A percentile compares a stretch with the other conserved stretches of the same genome.
These are phyloP conservation scores for Pugionium cornutum DNA, from an alignment of 345 rosid genomes.

Conservation along the genomic window DNA sequence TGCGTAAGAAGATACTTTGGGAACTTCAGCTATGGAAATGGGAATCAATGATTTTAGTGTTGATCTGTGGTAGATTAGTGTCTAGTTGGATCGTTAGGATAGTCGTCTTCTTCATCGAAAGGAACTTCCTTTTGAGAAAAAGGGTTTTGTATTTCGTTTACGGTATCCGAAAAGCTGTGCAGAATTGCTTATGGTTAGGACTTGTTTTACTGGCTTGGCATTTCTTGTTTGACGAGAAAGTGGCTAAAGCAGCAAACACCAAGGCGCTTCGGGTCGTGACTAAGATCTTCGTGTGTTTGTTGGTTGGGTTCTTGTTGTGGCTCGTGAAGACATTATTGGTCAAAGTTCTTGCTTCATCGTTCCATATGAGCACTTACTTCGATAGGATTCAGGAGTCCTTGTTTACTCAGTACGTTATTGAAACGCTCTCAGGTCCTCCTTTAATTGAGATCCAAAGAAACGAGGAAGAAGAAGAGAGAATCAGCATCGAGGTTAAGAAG, in stretches of 20 bases:
- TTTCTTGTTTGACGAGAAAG: constrained; percentile 57
- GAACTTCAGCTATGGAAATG: constrained; percentile 67
- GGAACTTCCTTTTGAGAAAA: constrained; percentile 66
- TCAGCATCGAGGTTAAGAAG: constrained; percentile 45
- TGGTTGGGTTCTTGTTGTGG: constrained; percentile 61
- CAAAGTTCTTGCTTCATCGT: constrained; percentile 67
- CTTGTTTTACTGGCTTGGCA: constrained; percentile 67
- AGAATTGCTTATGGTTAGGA: constrained; percentile 72
- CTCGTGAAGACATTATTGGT: constrained; percentile 64
- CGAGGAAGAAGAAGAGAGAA: constrained; percentile 56
- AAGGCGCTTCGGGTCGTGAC: constrained; percentile 46
- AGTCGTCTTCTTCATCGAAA: constrained; percentile 59
- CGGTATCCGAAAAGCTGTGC: constrained; percentile 59
- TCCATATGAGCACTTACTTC: constrained; percentile 71
- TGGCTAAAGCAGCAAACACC: constrained; percentile 40
- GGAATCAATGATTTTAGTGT: constrained; percentile 59
- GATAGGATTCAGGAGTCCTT: constrained; percentile 74
- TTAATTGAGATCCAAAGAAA: constrained; percentile 51
- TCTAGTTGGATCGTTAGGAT: constrained; percentile 67
- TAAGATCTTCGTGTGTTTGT: constrained; percentile 53
- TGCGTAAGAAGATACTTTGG: constrained; percentile 43
- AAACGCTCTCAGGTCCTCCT: constrained; percentile 66
- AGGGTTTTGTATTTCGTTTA: constrained; percentile 73
- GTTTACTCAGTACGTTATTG: constrained; percentile 67
- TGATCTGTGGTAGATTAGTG: constrained; percentile 71